A percentile compares a stretch with the other conserved stretches of the same genome.
Conservation (phyloP, 1,284 basidiomycete genomes). For the Termitomyces sp. region DNA sequence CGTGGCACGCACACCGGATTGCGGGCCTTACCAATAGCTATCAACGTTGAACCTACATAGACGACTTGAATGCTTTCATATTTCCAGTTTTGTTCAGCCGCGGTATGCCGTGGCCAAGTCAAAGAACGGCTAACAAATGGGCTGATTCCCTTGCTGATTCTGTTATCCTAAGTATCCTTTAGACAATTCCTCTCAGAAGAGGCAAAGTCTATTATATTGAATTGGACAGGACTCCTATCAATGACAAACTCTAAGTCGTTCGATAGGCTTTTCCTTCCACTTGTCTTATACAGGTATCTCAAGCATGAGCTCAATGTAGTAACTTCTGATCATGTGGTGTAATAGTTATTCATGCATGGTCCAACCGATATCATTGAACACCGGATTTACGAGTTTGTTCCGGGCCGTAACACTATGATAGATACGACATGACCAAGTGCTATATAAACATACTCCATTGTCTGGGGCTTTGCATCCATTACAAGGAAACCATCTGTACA, state of each 20-base stretch:
- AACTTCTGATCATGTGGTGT: not conserved
- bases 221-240: not conserved
- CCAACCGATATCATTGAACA: no score
- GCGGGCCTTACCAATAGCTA: not conserved
- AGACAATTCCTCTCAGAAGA: not conserved
- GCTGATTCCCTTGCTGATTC: slow-evolving; percentile 5
- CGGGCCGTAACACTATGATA: no score
- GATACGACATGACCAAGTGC: no score
- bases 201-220: not conserved
- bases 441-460: no score
- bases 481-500: not conserved
- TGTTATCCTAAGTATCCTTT: not conserved
- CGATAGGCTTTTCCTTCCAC: not conserved
- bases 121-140: not conserved
- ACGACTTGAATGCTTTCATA: slow-evolving; percentile 7
- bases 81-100: slow-evolving; percentile 6
- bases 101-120: slow-evolving; percentile 4
- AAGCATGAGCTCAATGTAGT: not conserved
- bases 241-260: not conserved
- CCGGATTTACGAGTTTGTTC: no score
- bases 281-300: not conserved
- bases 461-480: no score
- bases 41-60: not conserved
- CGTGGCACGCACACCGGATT: not conserved
- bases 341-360: not conserved